phyloP scores from a whole-genome alignment of 2,329 filamentous ascomycete genomes.

The Aureobasidium sp. region DNA sequence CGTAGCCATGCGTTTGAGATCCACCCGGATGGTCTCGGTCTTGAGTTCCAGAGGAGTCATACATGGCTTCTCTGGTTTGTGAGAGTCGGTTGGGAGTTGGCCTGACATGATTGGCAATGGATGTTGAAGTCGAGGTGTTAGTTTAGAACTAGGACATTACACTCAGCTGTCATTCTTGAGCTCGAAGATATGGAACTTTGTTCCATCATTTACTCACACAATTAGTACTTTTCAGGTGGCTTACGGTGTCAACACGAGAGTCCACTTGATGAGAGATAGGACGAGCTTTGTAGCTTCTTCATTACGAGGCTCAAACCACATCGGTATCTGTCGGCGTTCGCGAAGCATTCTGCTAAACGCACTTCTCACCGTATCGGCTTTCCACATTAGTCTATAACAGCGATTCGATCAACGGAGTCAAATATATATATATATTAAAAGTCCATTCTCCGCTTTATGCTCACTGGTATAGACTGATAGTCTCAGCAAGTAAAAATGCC shows the following conservation, averaged over 20 bases:
- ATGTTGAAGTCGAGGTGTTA: not conserved
- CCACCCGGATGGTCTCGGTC: not conserved
- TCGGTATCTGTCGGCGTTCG: not conserved
- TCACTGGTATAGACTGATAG: not conserved
- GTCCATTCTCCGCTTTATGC: not conserved
- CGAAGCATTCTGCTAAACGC: not conserved
- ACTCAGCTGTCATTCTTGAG: not conserved
- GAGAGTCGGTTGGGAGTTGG: not conserved
- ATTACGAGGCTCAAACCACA: not conserved
- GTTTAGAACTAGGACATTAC: not conserved
- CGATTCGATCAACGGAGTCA: not conserved
- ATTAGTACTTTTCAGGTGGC: not conserved
- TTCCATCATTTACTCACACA: not conserved
- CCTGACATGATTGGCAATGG: not conserved
- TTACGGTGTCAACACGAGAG: not conserved
- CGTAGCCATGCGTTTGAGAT: conserved; percentile 9
- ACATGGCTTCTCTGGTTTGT: not conserved
- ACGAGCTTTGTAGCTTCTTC: not conserved
- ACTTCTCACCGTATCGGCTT: not conserved
- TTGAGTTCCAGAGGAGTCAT: not conserved
- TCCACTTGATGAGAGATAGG: no score
- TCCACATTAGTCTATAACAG: not conserved
- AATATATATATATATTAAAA: not conserved
- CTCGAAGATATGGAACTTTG: no score
- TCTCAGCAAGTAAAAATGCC: not conserved